Percentiles rank a stretch among this genome's conserved stretches.
Evolutionary conservation across 441 rosid genomes (phyloP).

Genomic region (Brassica hybrid): DNA sequence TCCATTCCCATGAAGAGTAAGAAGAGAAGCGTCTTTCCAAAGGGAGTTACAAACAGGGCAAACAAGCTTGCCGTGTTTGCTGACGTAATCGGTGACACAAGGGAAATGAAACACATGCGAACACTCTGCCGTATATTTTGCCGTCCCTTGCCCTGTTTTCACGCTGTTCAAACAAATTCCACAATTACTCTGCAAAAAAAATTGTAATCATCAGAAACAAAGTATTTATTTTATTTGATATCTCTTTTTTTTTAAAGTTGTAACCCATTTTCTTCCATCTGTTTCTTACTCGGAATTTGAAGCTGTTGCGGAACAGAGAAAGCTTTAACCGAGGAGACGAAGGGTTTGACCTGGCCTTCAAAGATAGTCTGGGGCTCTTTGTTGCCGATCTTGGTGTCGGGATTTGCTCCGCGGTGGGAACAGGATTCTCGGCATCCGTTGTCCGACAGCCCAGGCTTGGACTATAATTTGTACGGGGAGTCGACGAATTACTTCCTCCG

Average conservation of each 20-base stretch:
- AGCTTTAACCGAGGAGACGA: conserved; percentile 70
- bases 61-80: conserved; percentile 51
- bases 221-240: not conserved
- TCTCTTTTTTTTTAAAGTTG: not conserved
- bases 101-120: conserved; percentile 72
- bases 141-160: conserved; percentile 69
- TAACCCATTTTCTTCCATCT: not conserved
- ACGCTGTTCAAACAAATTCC: conserved; percentile 70
- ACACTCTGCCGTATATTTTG: conserved; percentile 76
- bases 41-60: conserved; percentile 67
- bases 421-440: conserved; percentile 13
- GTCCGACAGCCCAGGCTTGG: conserved; percentile 61
- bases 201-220: conserved; percentile 7
- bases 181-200: conserved; percentile 56
- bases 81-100: conserved; percentile 62
- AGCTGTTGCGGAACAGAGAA: conserved; percentile 71
- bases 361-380: conserved; percentile 41
- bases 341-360: conserved; percentile 45
- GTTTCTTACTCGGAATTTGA: conserved; percentile 67
- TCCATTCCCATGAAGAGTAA: conserved; percentile 46
- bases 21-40: conserved; percentile 71
- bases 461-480: conserved; percentile 58
- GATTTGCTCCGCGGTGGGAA: conserved; percentile 34
- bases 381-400: conserved; percentile 49
- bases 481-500: conserved; percentile 66